Base-by-base conservation (phyloP, 1,139 yeast species). In the Candida sojae region DNA sequence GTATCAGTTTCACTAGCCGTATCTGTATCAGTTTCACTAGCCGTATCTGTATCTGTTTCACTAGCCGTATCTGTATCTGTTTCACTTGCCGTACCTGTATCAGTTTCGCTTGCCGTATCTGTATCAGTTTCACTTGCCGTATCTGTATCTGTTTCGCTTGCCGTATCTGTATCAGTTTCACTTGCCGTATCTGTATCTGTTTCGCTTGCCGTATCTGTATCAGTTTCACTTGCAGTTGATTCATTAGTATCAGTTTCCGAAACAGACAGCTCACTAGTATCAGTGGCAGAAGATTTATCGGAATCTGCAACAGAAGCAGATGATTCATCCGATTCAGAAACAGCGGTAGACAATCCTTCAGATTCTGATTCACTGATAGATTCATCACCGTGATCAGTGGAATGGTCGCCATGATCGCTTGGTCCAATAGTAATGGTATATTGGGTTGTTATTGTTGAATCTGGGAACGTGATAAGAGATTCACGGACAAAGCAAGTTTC, bases 401-500 rank as follows among this genome's bases (percentile, higher is more conserved):
- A 26, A 6, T 26, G 6, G 4, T 26, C 5, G 3, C 4, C 29
- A 26, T 26, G 29, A 13, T 13, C 37, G 8, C 17, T 34, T 21
- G 42, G 42, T 39, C 11, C 25, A 28, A 40, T 33, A 10, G 43
- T 40, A 23, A 40, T 25, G 4, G 43, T 40, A 6, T 29, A 32
- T 1, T 23, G 9, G 6, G 37, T 32, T 23, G 30, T 32, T 5
- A 40, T 32, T 11, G 43, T 40, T 11, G 31, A 13, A 25, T 40
- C 26, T 9, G 43, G 43, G 34, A 30, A 40, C 6, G 43, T 40
- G n/a, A 40, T 32, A 5, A 32, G 7, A 7, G 43, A 40, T 8
- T 31, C 43, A 40, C 11, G 32, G 5, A 40, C 30, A 33, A 8
- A 40, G 23, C 43, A 40, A 9, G 43, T 40, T 25, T 40, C 43